Base-by-base conservation (phyloP, 2,329 filamentous ascomycete genomes). In the Trichoderma cornu-damae region DNA sequence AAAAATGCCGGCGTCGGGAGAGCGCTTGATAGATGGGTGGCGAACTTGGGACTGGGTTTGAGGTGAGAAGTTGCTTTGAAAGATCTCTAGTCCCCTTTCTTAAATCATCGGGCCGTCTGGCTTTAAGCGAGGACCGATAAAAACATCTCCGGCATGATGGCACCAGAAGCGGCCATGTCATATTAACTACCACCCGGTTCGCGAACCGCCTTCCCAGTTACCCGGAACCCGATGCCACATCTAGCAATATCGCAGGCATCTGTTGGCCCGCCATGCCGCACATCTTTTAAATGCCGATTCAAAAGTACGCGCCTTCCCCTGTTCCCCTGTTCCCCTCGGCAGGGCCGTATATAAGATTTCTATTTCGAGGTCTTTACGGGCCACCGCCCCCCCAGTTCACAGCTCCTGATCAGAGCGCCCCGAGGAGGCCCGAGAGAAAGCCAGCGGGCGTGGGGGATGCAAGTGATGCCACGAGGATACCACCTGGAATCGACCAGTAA, bases 191-290 rank as follows among this genome's bases (percentile, higher is more conserved):
- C 9, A 30, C 9, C 5, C 5, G 22, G 51, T 20, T 7, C 51
- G 51, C 51, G 51, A 55, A 43, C 40, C 40, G 6, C 5, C 22
- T 20, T 18, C 32, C 51, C 51, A 55, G 42, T 16, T 47, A 55
- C 51, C 34, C 14, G 51, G 51, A 37, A 38, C 42, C 42, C 24
- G 9, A 42, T 37, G 26, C 22, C 8, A 55, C 22, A 37, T 37
- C 5, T 30, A 4, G 42, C 32, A 38, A 5, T n/a, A n/a, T n/a
- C n/a, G n/a, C n/a, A n/a, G n/a, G n/a, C 16, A 26, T 26, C 6
- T 46, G 9, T 9, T 9, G 9, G 3, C 5, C 28, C 28, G 9
- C 28, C 9, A 30, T 30, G 28, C 28, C 28, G 28, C 28, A 30
- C n/a, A n/a, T n/a, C n/a, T 30, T 30, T 20, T 7, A n/a, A 16